Base-by-base conservation (phyloP, 768 basidiomycete species). In the Rhodosporidiobolus odoratus region DNA sequence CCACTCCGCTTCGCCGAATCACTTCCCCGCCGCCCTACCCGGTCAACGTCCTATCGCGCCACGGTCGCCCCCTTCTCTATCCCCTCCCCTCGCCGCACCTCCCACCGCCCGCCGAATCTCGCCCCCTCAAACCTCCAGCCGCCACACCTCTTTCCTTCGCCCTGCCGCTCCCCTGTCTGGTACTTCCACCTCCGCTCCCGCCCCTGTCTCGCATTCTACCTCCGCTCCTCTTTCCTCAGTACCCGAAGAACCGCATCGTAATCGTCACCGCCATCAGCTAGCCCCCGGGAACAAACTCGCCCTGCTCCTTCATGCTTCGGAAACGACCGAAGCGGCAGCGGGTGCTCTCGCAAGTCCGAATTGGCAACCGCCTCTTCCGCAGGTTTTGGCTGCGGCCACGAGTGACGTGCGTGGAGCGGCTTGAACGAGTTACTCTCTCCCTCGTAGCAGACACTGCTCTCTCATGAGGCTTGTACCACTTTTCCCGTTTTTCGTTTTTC, bases 71-170 rank as follows among this genome's bases (percentile, higher is more conserved):
- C 52, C 35, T 21, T 30, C 62, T 10, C 62, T 43, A 30, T 10
- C 53, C 12, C 23, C 45, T 32, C 56, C 25, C 32, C 50, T 23
- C 62, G 17, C n/a, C 38, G 17, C 16, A 3, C 37, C 54, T 35
- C 6, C 63, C 23, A 25, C 41, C 30, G n/a, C 8, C 5, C 53
- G 41, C 25, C 63, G 63, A 43, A 45, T 15, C 35, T 35, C 64
- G 16, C 54, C 64, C 16, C 54, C 64, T 43, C 43, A 57, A 25
- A 17, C 48, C 64, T 27, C 64, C 34, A 45, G 54, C 9, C 54
- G 64, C 2, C 64, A 65, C 45, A 65, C 64, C 43, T n/a, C 56
- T n/a, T 48, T 65, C 35, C 54, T 65, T 45, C 60, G 50, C 13
- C 23, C 48, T 17, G 38, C 62, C 48, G 23, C 61, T 4, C 53